Percentiles rank a stretch among this genome's conserved stretches.
phyloP scores from a whole-genome alignment of 306 rosid genomes.

The Gleditsia sinensis region DNA sequence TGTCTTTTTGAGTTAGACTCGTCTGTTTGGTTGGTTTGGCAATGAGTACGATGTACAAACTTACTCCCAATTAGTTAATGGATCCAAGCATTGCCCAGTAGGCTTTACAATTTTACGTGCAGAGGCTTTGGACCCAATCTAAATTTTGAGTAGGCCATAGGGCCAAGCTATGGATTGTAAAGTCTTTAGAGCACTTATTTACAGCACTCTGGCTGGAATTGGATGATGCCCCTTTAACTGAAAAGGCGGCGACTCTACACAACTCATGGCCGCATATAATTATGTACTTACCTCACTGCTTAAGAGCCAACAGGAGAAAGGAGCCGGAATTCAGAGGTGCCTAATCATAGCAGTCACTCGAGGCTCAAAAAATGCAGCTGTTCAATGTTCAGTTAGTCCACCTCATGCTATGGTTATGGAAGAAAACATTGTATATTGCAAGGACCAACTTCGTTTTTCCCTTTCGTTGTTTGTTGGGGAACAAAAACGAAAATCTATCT shows the following conservation, averaged over 20 bases:
- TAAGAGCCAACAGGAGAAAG: conserved; percentile 3
- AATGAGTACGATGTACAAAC: conserved; percentile 18
- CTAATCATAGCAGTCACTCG: conserved; percentile 21
- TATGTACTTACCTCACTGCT: conserved; percentile 18
- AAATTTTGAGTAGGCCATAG: conserved; percentile 30
- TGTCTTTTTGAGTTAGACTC: not conserved
- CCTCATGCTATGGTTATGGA: no score
- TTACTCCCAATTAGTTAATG: conserved; percentile 26
- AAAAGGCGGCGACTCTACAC: conserved; percentile 37
- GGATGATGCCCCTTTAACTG: conserved; percentile 31
- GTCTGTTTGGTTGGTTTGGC: conserved; percentile 6
- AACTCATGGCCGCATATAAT: conserved; percentile 35
- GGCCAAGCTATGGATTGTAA: conserved; percentile 17
- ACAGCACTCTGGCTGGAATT: conserved; percentile 21
- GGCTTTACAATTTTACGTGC: not conserved
- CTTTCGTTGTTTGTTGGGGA: no score
- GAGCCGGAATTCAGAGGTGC: not conserved
- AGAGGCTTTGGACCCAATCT: conserved; percentile 16
- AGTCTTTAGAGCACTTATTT: conserved; percentile 38
- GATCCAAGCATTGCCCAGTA: not conserved
- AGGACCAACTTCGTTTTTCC: no score
- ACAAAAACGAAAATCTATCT: not conserved
- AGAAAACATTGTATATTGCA: no score
- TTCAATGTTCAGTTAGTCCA: not conserved
- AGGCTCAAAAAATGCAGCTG: not conserved